Evolutionary conservation across 257 asterid species (phyloP), one percentile per base, ranked within the genome.

Genomic region (Lithospermum erythrorhizon): DNA sequence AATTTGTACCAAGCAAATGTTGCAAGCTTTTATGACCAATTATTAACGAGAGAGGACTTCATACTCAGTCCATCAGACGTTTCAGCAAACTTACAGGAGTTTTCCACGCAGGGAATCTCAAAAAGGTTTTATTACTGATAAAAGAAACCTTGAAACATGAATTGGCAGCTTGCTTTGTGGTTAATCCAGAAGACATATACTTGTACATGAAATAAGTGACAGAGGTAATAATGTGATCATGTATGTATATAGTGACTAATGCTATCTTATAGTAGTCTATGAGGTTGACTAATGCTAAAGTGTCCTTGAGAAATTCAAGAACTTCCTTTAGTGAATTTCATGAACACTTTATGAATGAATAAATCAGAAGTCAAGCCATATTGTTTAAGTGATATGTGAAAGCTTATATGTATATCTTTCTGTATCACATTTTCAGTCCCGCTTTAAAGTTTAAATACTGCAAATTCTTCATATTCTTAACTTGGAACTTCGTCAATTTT

Each of bases 31-130:
- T 73, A 60, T 57, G 19, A 64, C 61, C 79, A 70, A 30, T 30
- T 65, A 25, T 52, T 37, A 4, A 9, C 57, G 18, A 74, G 72
- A 47, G 72, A 61, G 23, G 70, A 67, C 32, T 32, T 51, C 71
- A 65, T 60, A 63, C 62, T 47, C 48, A 70, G 32, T 63, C 48
- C 70, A 53, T 64, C 78, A 10, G 61, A 62, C 45, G 68, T 67
- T 37, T 48, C 60, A 53, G 35, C 58, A 55, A 74, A 53, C 69
- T 49, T 67, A 15, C 76, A 77, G 60, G 78, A 72, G 52, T 66
- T 68, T 16, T 71, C 73, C 47, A 68, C 70, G 49, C 59, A 70
- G 21, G 58, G 73, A 10, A 66, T 72, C 54, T 68, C 78, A 17
- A 74, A 65, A 45, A 62, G 59, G 17, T 75, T 57, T 65, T 69